These are phyloP conservation scores for Sphaerulina vaccinii DNA, from an alignment of 2,329 filamentous ascomycete species.

Conservation along the genomic window DNA sequence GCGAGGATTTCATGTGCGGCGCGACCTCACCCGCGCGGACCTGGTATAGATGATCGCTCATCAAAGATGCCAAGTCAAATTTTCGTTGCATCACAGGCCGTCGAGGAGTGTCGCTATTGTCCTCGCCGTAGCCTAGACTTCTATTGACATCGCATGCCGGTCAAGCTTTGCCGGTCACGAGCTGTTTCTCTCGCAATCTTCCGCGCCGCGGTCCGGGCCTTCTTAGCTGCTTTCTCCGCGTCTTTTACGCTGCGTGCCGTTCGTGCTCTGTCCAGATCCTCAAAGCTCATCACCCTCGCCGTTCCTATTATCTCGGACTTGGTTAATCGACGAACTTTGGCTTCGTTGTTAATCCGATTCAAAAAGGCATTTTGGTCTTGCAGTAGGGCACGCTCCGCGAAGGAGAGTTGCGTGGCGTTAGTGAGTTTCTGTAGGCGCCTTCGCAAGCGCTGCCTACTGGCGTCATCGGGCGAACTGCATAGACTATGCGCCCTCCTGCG, in stretches of 20 bases:
- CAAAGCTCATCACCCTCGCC: constrained; percentile 31
- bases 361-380: constrained; percentile 34
- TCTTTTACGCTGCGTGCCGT: constrained; percentile 20
- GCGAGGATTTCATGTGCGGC: too few relatives aligned
- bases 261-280: constrained; percentile 27
- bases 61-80: too few relatives aligned
- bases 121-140: too few relatives aligned
- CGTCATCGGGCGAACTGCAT: too few relatives aligned
- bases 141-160: too few relatives aligned
- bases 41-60: too few relatives aligned
- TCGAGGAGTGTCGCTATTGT: too few relatives aligned
- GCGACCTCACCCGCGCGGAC: too few relatives aligned
- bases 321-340: constrained; percentile 29
- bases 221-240: constrained; percentile 4
- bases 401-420: constrained; percentile 31
- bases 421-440: constrained; percentile 30
- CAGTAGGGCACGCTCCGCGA: constrained; percentile 30
- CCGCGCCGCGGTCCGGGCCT: background rate
- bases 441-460: background rate
- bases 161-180: too few relatives aligned
- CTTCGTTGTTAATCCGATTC: constrained; percentile 33
- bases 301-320: constrained; percentile 29
- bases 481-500: too few relatives aligned
- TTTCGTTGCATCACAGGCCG: too few relatives aligned
- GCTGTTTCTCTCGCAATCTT: background rate